phyloP scores from a whole-genome alignment of 2,329 filamentous ascomycete species.

The Ceratocystiopsis sp. region DNA sequence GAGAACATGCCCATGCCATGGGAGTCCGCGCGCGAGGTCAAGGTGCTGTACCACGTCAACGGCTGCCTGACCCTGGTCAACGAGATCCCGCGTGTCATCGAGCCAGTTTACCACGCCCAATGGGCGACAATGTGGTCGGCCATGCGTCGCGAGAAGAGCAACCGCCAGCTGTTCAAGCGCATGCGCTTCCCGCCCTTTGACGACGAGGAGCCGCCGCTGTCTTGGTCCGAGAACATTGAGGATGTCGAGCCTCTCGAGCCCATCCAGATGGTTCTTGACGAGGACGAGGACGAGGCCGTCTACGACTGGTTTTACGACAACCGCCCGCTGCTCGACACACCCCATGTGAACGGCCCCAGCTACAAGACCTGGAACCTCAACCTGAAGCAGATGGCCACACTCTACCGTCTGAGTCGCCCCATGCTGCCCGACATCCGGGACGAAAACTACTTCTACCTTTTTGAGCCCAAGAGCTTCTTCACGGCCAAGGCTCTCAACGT shows the following conservation, averaged over 20 bases:
- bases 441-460: conserved; percentile 95
- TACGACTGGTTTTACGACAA: conserved; percentile 98
- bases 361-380: conserved; percentile 93
- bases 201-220: conserved; percentile 92
- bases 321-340: conserved; percentile 72
- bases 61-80: conserved; percentile 94
- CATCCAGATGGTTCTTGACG: conserved; percentile 96
- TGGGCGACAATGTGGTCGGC: conserved; percentile 99
- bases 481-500: conserved; percentile 96
- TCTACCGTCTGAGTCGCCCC: conserved; percentile 83
- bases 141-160: conserved; percentile 96
- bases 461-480: conserved; percentile 85
- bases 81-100: conserved; percentile 89
- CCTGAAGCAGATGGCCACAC: conserved; percentile 85
- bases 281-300: conserved; percentile 78
- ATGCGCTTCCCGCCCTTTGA: conserved; percentile 99
- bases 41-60: conserved; percentile 96
- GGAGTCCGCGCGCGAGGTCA: conserved; percentile 92
- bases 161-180: conserved; percentile 87
- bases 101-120: conserved; percentile 93
- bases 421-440: conserved; percentile 84
- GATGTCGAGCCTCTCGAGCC: conserved; percentile 95
- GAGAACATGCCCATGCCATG: conserved; percentile 99
- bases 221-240: conserved; percentile 97
- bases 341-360: conserved; percentile 89